Evolutionary conservation across 2,329 filamentous ascomycete species (phyloP).

Genomic region (Fonsecaea monophora): DNA sequence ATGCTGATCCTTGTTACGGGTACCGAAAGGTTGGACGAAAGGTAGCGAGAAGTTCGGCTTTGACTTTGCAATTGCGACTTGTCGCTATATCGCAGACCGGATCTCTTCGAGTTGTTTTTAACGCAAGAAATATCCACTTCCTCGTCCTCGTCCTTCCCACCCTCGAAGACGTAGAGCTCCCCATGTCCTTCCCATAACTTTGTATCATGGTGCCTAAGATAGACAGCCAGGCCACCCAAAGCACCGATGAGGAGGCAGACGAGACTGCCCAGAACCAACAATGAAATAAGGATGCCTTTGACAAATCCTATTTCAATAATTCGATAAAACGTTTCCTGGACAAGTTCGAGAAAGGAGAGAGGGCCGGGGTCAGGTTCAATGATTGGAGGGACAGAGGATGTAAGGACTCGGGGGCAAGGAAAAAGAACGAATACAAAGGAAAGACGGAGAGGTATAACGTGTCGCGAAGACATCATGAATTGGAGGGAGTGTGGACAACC

Average conservation of each 20-base stretch:
- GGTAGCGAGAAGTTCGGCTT: conserved; percentile 18
- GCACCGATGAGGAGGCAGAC: conserved; percentile 29
- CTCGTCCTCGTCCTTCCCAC: conserved; percentile 7
- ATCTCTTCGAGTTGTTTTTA: not conserved
- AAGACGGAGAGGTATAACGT: not conserved
- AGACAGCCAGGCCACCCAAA: conserved; percentile 20
- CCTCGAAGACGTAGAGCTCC: conserved; percentile 3
- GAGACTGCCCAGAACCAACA: conserved; percentile 28
- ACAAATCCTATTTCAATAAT: conserved; percentile 32
- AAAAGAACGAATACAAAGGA: not conserved
- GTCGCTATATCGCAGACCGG: too few relatives aligned
- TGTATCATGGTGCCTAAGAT: conserved; percentile 23
- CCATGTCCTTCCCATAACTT: conserved; percentile 21
- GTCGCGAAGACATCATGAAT: not conserved
- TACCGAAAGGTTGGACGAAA: conserved; percentile 9
- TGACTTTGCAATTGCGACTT: conserved; percentile 7
- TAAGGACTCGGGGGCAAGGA: conserved; percentile 9
- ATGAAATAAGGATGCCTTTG: conserved; percentile 19
- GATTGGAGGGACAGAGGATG: conserved; percentile 24
- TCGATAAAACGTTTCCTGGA: conserved; percentile 21
- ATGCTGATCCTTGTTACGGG: conserved; percentile 31
- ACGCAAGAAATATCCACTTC: not conserved
- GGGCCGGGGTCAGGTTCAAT: conserved; percentile 20
- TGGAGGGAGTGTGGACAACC: not conserved
- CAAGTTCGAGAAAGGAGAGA: conserved; percentile 32